A percentile compares a stretch with the other conserved stretches of the same genome.
Evolutionary conservation across 2,329 filamentous ascomycete genomes (phyloP).

Genomic region (Talaromyces verruculosus): DNA sequence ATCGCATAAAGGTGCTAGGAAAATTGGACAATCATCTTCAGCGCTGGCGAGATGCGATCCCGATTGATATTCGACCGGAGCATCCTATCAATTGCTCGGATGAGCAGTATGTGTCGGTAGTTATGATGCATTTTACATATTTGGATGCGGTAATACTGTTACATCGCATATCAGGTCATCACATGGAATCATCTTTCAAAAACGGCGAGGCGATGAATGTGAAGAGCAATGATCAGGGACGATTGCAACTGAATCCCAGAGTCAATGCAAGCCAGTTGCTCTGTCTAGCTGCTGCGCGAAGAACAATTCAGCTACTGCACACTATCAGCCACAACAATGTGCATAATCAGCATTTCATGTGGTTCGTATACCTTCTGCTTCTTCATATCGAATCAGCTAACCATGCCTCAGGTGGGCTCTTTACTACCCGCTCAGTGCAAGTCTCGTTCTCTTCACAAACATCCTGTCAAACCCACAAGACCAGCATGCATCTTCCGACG

Average conservation of each 20-base stretch:
- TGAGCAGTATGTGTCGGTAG: constrained; percentile 15
- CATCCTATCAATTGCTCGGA: constrained; percentile 15
- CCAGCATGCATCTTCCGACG: constrained; percentile 11
- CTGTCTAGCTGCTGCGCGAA: constrained; percentile 13
- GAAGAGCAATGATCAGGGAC: background rate
- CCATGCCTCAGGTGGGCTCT: background rate
- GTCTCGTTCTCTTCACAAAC: constrained; percentile 16
- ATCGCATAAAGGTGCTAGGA: constrained; percentile 2
- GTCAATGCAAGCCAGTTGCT: constrained; percentile 14
- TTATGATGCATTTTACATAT: constrained; percentile 17
- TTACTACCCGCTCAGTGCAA: constrained; percentile 14
- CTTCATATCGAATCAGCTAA: background rate
- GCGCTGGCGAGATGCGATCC: constrained; percentile 16
- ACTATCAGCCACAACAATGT: constrained; percentile 13
- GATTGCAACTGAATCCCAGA: background rate
- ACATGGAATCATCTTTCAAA: background rate
- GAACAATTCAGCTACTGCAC: constrained; percentile 11
- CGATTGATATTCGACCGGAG: constrained; percentile 17
- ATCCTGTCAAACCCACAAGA: constrained; percentile 18
- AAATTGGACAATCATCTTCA: constrained; percentile 17
- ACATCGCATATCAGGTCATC: constrained; percentile 12
- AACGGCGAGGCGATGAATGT: background rate
- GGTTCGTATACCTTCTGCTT: background rate
- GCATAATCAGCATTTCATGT: constrained; percentile 18
- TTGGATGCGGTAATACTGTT: constrained; percentile 17